A percentile compares a stretch with the other conserved stretches of the same genome.
phyloP scores from a whole-genome alignment of 805 yeast species.

The Candida boidinii region DNA sequence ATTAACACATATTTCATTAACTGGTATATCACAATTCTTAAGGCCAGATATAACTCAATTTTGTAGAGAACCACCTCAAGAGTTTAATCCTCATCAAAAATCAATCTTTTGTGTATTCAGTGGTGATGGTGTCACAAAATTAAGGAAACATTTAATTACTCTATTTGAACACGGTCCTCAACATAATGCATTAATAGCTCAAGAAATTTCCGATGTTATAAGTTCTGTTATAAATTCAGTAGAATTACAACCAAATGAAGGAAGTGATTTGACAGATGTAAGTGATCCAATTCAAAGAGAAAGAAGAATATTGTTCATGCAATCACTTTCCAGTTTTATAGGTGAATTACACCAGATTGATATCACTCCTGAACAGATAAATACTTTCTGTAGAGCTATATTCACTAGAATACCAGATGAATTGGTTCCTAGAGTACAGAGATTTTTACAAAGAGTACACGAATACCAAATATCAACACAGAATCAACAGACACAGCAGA shows the following conservation, averaged over 20 bases:
- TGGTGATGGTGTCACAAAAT: constrained; percentile 75
- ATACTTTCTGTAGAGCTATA: constrained; percentile 22
- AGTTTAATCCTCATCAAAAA: constrained; percentile 80
- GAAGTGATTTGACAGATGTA: constrained; percentile 1
- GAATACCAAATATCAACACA: constrained; percentile 1
- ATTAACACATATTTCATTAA: constrained; percentile 81
- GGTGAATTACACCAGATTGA: constrained; percentile 19
- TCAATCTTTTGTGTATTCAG: constrained; percentile 87
- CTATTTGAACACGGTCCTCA: constrained; percentile 24
- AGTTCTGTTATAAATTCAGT: constrained; percentile 12
- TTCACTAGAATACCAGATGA: constrained; percentile 21
- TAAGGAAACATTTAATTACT: constrained; percentile 57
- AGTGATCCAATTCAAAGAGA: constrained; percentile 14
- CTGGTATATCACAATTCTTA: constrained; percentile 87
- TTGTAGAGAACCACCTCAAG: constrained; percentile 90
- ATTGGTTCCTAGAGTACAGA: constrained; percentile 21
- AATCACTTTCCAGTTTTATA: constrained; percentile 18
- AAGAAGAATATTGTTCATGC: constrained; percentile 19
- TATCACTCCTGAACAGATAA: constrained; percentile 18
- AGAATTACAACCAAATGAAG: not conserved
- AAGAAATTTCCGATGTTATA: constrained; percentile 21
- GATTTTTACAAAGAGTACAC: constrained; percentile 21
- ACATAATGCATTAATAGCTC: constrained; percentile 16
- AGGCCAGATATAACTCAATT: constrained; percentile 76
- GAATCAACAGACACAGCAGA: constrained; percentile 7